phyloP scores from a whole-genome alignment of 2,329 filamentous ascomycete genomes.

The Fusarium brachygibbosum region DNA sequence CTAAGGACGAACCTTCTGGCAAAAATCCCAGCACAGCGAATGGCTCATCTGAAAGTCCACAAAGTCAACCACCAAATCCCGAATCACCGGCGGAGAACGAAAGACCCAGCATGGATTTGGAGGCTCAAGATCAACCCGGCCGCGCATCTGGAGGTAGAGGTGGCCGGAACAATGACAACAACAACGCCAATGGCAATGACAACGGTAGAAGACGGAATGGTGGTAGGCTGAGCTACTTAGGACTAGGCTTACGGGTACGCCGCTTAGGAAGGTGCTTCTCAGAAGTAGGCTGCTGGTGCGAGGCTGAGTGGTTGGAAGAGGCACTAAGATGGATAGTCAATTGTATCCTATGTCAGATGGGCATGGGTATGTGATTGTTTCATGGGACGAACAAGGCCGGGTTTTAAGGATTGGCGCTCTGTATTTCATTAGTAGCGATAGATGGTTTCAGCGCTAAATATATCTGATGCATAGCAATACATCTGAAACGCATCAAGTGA shows the following conservation, averaged over 20 bases:
- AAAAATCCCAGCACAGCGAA: neutral
- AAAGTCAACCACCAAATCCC: neutral
- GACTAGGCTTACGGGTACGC: too few relatives aligned
- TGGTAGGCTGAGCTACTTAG: neutral
- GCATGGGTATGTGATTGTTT: neutral
- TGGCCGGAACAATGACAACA: neutral
- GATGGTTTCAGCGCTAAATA: conserved; percentile 1
- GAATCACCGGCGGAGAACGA: neutral
- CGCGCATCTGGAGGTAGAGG: neutral
- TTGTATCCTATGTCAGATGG: neutral
- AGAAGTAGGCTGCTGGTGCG: too few relatives aligned
- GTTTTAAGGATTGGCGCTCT: neutral
- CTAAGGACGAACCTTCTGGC: neutral
- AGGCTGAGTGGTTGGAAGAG: too few relatives aligned
- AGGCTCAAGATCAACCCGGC: neutral
- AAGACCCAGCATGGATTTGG: neutral
- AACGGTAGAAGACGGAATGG: neutral
- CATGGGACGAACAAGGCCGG: neutral
- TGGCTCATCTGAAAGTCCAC: neutral
- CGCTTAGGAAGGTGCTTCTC: neutral
- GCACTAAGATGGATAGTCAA: too few relatives aligned
- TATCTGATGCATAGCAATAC: conserved; percentile 2
- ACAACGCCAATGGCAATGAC: neutral
- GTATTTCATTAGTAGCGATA: conserved; percentile 7
- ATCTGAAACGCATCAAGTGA: neutral